Conservation (phyloP, 805 yeast species). For the Starmerella sp. region DNA sequence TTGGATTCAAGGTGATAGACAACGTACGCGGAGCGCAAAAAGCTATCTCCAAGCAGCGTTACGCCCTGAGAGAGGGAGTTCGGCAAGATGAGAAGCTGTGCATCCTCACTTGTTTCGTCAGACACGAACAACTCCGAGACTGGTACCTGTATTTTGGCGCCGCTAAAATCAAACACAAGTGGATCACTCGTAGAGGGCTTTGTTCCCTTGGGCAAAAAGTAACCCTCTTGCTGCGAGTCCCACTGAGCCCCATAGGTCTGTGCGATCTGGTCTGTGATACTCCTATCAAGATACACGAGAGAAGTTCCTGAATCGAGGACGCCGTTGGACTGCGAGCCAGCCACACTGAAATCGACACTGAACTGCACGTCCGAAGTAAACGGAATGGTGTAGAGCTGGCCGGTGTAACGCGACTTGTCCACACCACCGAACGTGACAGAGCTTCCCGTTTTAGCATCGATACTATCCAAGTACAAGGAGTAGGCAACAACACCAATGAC, state of each 20-base stretch:
- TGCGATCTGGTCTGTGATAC: constrained; percentile 8
- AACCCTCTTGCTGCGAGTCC: constrained; percentile 1
- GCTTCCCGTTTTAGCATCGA: constrained; percentile 18
- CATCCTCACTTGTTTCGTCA: neutral
- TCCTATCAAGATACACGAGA: constrained; percentile 35
- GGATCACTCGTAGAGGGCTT: constrained; percentile 4
- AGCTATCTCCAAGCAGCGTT: constrained; percentile 44
- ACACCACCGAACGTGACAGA: constrained; percentile 50
- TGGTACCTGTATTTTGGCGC: constrained; percentile 21
- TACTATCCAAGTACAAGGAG: constrained; percentile 36
- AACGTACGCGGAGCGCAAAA: constrained; percentile 51
- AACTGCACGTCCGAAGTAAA: constrained; percentile 8
- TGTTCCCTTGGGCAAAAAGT: constrained; percentile 4
- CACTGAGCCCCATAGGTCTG: constrained; percentile 11
- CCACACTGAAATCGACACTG: constrained; percentile 15
- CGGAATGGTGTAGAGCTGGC: constrained; percentile 29
- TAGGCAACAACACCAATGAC: constrained; percentile 34
- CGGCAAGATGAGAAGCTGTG: constrained; percentile 15
- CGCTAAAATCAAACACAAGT: constrained; percentile 18
- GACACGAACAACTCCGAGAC: constrained; percentile 23
- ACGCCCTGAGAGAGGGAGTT: constrained; percentile 19
- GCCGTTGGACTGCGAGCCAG: constrained; percentile 7
- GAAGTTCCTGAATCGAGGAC: constrained; percentile 47
- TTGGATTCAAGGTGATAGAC: constrained; percentile 52
- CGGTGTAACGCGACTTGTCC: constrained; percentile 50